phyloP scores from a whole-genome alignment of 176 grass and related monocot genomes.

The Eragrostis nindensis region DNA sequence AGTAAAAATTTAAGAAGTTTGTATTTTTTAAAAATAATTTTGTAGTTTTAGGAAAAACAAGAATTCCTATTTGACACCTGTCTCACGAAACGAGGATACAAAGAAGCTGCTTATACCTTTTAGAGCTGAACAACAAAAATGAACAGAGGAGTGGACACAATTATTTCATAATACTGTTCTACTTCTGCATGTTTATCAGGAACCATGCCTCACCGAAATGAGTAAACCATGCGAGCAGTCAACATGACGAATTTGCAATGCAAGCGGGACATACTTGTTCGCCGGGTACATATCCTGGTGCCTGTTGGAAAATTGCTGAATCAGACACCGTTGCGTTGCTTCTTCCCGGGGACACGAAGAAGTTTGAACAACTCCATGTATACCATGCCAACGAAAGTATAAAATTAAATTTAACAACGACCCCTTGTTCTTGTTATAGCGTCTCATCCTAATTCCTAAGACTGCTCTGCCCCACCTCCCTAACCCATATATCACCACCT shows the following conservation, averaged over 20 bases:
- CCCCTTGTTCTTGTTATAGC: background rate
- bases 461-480: slow-evolving; percentile 9
- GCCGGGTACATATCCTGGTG: background rate
- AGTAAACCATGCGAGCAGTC: no score
- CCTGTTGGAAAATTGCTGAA: slow-evolving; percentile 9
- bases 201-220: no score
- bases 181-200: no score
- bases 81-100: background rate
- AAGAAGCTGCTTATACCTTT: no score
- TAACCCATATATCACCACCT: slow-evolving; percentile 27
- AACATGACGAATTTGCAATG: background rate
- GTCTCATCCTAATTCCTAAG: slow-evolving; percentile 29
- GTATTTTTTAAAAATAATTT: background rate
- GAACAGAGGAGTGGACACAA: no score
- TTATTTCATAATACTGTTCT: no score
- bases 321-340: slow-evolving; percentile 5
- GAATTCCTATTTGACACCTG: background rate
- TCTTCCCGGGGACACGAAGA: slow-evolving; percentile 17
- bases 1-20: background rate
- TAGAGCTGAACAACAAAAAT: no score
- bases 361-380: slow-evolving; percentile 29
- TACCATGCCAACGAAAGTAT: background rate
- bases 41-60: background rate
- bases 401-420: slow-evolving; percentile 17
- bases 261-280: background rate